Percentiles rank a stretch among this genome's conserved stretches.
Conservation (phyloP, 768 basidiomycete genomes). For the Kwoniella shandongensis region DNA sequence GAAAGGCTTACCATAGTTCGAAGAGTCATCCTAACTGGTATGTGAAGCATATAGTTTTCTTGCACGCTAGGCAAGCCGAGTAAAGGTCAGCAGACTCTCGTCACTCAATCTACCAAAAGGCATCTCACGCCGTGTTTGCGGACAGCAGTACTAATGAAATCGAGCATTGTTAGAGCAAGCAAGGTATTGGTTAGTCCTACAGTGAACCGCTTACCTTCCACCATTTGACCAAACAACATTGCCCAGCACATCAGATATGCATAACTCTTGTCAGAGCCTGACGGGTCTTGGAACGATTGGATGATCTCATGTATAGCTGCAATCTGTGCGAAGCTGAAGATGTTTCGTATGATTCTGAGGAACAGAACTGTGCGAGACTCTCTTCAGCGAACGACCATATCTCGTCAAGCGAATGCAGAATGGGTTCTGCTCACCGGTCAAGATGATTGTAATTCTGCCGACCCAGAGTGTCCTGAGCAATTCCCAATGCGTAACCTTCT, state of each 20-base stretch:
- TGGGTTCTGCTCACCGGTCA: conserved; percentile 25
- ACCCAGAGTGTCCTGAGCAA: conserved; percentile 31
- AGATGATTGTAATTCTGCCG: conserved; percentile 19
- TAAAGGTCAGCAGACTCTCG: not conserved
- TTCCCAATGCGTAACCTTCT: conserved; percentile 26
- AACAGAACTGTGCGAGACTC: conserved; percentile 19
- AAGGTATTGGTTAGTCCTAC: not conserved
- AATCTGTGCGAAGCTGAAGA: conserved; percentile 32
- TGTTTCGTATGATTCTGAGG: conserved; percentile 21
- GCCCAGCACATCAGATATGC: conserved; percentile 44
- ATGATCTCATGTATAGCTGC: conserved; percentile 41
- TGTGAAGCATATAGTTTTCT: conserved; percentile 41
- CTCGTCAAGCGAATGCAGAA: not conserved
- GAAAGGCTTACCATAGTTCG: conserved; percentile 34
- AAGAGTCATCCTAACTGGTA: conserved; percentile 38
- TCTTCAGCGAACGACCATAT: not conserved
- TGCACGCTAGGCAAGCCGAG: conserved; percentile 18
- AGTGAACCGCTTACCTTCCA: conserved; percentile 29
- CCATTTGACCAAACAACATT: conserved; percentile 36
- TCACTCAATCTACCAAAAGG: not conserved
- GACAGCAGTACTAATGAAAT: conserved; percentile 8
- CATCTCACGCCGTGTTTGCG: conserved; percentile 16
- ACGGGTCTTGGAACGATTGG: conserved; percentile 30
- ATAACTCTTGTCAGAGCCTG: conserved; percentile 33
- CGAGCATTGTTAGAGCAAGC: not conserved